Evolutionary conservation across 208 protist species (phyloP).

Genomic region (Tetramitus jugosus): DNA sequence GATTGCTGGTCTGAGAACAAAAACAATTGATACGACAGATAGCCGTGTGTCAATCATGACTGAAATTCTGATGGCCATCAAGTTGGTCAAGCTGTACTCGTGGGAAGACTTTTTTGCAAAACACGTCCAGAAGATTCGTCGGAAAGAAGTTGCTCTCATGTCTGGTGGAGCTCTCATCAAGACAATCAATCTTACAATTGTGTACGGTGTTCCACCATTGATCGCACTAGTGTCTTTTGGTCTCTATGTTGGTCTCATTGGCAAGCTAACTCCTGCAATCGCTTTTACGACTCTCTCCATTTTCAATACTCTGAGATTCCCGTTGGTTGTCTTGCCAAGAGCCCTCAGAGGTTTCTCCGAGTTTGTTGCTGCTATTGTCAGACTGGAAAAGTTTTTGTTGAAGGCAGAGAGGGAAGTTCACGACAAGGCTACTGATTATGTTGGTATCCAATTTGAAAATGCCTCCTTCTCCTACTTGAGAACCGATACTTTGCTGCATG

Average conservation of each 20-base stretch:
- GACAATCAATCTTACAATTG: neutral
- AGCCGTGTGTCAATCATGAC: too few relatives aligned
- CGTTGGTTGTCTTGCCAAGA: neutral
- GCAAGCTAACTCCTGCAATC: neutral
- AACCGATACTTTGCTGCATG: neutral
- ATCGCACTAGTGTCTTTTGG: too few relatives aligned
- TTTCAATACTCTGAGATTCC: neutral
- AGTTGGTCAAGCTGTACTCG: neutral
- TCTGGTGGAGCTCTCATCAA: conserved; percentile 18
- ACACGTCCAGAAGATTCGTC: neutral
- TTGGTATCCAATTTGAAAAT: neutral
- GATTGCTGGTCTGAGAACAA: neutral
- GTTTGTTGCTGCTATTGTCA: neutral
- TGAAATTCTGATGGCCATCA: neutral
- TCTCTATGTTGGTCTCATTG: neutral
- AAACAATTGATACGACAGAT: neutral
- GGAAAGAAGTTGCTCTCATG: conserved; percentile 29
- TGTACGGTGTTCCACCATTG: neutral
- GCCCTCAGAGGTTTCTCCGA: neutral
- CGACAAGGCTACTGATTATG: too few relatives aligned
- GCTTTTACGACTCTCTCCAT: neutral
- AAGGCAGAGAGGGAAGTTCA: neutral
- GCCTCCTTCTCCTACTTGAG: neutral
- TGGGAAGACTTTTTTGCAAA: neutral
- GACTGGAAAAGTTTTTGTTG: neutral